Percentiles rank a stretch among this genome's conserved stretches.
Evolutionary conservation across 2,329 filamentous ascomycete genomes (phyloP).

Genomic region (Penicillium sp.): DNA sequence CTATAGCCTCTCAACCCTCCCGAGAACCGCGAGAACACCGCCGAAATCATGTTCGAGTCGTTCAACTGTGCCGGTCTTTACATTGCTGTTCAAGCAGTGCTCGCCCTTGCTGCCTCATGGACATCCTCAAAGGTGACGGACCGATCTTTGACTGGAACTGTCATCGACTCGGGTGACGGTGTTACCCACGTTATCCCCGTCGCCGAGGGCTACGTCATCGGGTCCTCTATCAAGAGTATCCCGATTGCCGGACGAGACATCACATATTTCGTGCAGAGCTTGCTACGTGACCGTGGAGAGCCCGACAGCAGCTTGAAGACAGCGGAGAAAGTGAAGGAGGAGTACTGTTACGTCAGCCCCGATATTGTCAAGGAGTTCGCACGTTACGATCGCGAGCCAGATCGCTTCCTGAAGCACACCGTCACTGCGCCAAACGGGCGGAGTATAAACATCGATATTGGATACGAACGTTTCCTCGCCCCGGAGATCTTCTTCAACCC

Average conservation of each 20-base stretch:
- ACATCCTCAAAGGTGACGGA: constrained; percentile 98
- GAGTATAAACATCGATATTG: constrained; percentile 83
- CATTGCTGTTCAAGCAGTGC: constrained; percentile 95
- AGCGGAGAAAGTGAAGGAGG: constrained; percentile 96
- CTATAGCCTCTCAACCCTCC: constrained; percentile 88
- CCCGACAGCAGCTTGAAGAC: constrained; percentile 96
- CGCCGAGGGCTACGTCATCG: constrained; percentile 97
- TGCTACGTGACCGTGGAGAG: constrained; percentile 93
- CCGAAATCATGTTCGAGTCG: constrained; percentile 99
- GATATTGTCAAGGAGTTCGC: constrained; percentile 99
- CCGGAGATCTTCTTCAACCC: constrained; percentile 99
- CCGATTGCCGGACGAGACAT: constrained; percentile 97
- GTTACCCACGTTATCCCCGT: constrained; percentile 99
- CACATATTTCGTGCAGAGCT: constrained; percentile 96
- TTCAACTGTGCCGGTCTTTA: constrained; percentile 99
- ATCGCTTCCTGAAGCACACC: constrained; percentile 85
- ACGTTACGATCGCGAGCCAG: constrained; percentile 88
- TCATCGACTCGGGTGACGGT: constrained; percentile 98
- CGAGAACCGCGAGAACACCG: constrained; percentile 97
- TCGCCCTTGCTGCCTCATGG: constrained; percentile 96
- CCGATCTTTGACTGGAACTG: constrained; percentile 90
- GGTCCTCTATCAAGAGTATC: constrained; percentile 98
- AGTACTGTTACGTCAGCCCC: constrained; percentile 96
- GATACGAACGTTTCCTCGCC: constrained; percentile 95
- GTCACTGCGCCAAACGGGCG: constrained; percentile 84